phyloP scores from a whole-genome alignment of 2,329 filamentous ascomycete genomes.

The Huntiella decipiens region DNA sequence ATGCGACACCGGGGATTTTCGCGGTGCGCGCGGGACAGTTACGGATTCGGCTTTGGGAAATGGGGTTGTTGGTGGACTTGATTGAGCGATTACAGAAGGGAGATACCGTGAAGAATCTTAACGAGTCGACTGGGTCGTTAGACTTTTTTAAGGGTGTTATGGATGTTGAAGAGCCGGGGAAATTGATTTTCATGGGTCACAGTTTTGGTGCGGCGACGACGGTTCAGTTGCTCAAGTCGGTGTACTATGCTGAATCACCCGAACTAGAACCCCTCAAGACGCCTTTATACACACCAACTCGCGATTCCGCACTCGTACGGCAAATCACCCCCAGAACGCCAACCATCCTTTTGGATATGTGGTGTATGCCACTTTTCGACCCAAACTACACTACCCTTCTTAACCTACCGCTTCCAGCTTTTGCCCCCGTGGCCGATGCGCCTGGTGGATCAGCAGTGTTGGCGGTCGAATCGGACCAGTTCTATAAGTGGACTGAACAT shows the following conservation, averaged over 20 bases:
- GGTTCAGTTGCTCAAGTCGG: constrained; percentile 60
- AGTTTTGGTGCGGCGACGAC: constrained; percentile 62
- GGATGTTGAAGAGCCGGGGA: constrained; percentile 51
- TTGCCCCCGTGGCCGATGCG: constrained; percentile 30
- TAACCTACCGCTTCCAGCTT: constrained; percentile 54
- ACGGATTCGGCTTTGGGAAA: constrained; percentile 58
- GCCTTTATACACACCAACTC: constrained; percentile 41
- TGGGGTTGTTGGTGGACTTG: constrained; percentile 51
- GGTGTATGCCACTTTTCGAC: constrained; percentile 54
- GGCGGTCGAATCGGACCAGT: constrained; percentile 55
- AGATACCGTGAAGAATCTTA: constrained; percentile 30
- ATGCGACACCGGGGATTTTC: constrained; percentile 45
- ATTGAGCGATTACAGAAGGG: constrained; percentile 46
- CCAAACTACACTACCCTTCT: constrained; percentile 44
- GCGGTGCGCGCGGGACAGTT: constrained; percentile 51
- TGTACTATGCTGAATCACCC: constrained; percentile 42
- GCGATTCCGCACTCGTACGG: constrained; percentile 33
- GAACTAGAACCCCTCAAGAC: constrained; percentile 28
- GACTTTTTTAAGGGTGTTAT: constrained; percentile 40
- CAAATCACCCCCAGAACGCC: constrained; percentile 53
- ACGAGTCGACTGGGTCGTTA: constrained; percentile 28
- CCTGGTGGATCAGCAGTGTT: constrained; percentile 42
- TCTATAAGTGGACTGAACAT: constrained; percentile 61
- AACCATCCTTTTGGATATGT: constrained; percentile 58
- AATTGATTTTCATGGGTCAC: constrained; percentile 59